phyloP scores from a whole-genome alignment of 805 yeast genomes.

The Kregervanrija delftensis region DNA sequence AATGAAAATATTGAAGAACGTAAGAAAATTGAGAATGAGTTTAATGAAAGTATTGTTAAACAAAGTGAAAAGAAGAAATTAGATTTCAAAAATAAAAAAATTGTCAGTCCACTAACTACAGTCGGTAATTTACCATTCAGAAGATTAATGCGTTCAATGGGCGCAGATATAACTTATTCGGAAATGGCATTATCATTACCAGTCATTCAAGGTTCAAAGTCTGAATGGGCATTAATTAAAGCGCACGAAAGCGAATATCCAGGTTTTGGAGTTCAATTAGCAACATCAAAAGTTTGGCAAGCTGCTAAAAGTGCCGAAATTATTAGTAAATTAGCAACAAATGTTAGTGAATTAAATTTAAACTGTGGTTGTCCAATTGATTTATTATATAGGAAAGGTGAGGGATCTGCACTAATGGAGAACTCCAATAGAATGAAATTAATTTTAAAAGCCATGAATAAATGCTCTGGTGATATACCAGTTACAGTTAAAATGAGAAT shows the following conservation, averaged over 20 bases:
- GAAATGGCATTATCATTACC: conserved; percentile 94
- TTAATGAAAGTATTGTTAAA: conserved; percentile 69
- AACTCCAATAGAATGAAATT: conserved; percentile 77
- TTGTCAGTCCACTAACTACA: conserved; percentile 92
- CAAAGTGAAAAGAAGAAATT: conserved; percentile 76
- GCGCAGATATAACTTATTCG: conserved; percentile 88
- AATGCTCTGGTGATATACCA: conserved; percentile 84
- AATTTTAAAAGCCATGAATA: conserved; percentile 82
- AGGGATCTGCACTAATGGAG: conserved; percentile 90
- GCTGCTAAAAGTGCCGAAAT: conserved; percentile 91
- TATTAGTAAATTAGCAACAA: conserved; percentile 43
- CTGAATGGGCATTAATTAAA: conserved; percentile 97
- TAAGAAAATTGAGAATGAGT: conserved; percentile 39
- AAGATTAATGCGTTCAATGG: conserved; percentile 80
- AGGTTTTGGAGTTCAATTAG: conserved; percentile 91
- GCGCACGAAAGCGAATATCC: conserved; percentile 79
- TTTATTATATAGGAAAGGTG: conserved; percentile 86
- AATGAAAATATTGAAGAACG: conserved; percentile 22
- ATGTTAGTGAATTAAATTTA: conserved; percentile 77
- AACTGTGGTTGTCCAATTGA: conserved; percentile 99
- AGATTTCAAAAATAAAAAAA: conserved; percentile 65
- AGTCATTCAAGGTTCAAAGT: conserved; percentile 78
- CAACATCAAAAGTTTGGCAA: conserved; percentile 88
- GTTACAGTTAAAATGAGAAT: conserved; percentile 88
- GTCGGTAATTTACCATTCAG: conserved; percentile 97